These are phyloP conservation scores for Dillenia turbinata DNA, from an alignment of 164 flowering plant species.

Conservation along the genomic window DNA sequence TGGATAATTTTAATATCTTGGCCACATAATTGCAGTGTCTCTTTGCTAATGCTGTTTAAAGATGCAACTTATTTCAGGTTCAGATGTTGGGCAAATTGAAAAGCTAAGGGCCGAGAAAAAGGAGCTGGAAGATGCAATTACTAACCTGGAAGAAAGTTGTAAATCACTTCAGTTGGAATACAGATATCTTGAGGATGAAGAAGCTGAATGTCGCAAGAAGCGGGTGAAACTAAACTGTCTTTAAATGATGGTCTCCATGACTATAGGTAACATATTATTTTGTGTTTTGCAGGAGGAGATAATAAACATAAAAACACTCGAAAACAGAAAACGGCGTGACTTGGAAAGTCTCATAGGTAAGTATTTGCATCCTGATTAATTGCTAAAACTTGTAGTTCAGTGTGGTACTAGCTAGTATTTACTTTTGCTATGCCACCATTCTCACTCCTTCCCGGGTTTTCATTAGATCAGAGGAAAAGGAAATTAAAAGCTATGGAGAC, in stretches of 20 bases:
- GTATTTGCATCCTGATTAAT: conserved; percentile 14
- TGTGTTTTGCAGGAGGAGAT: conserved; percentile 58
- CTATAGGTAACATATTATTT: background rate
- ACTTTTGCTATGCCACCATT: background rate
- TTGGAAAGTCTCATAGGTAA: conserved; percentile 59
- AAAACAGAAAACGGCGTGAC: conserved; percentile 55
- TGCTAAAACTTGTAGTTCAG: background rate
- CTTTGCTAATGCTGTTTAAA: conserved; percentile 1
- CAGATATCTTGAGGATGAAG: conserved; percentile 64
- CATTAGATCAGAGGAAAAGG: conserved; percentile 56
- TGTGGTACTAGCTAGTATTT: background rate
- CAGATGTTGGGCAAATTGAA: conserved; percentile 72
- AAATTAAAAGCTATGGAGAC: conserved; percentile 53
- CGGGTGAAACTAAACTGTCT: conserved; percentile 43
- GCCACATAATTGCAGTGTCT: too few species aligned
- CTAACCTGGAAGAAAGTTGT: conserved; percentile 43
- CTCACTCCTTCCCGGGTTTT: conserved; percentile 1
- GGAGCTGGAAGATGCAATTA: conserved; percentile 58
- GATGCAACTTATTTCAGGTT: conserved; percentile 32
- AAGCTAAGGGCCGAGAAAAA: conserved; percentile 43
- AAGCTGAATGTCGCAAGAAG: conserved; percentile 60
- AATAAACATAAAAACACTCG: conserved; percentile 20
- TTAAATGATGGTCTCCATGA: background rate
- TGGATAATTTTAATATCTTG: too few species aligned
- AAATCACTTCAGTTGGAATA: conserved; percentile 44